Conservation (phyloP, 257 asterid species). For the Solanum ossicruentum region DNA sequence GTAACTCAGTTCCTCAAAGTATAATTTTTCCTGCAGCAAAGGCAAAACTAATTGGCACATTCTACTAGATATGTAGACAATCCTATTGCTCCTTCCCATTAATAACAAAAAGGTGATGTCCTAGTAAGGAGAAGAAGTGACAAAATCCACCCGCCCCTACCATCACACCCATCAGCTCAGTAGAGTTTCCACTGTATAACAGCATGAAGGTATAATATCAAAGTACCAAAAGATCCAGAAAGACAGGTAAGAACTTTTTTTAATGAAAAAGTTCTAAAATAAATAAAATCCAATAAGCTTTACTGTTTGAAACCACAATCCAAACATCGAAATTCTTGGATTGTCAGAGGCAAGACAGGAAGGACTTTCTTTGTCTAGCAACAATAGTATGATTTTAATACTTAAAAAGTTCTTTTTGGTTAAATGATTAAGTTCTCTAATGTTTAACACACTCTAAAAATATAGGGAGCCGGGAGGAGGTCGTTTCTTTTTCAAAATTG, state of each 20-base stretch:
- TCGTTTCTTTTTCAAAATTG: background rate
- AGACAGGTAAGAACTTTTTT: background rate
- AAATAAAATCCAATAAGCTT: background rate
- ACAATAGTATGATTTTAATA: background rate
- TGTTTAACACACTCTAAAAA: background rate
- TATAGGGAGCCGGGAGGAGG: background rate
- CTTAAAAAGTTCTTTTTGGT: background rate
- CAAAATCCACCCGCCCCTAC: background rate
- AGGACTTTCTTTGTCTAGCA: background rate
- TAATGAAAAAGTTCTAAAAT: background rate
- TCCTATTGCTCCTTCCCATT: background rate
- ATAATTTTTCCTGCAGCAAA: background rate
- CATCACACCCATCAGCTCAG: background rate
- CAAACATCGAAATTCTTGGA: background rate
- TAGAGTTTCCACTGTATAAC: background rate
- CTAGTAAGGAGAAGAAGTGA: background rate
- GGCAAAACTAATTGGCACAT: background rate
- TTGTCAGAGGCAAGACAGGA: background rate
- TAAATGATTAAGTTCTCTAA: background rate
- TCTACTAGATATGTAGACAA: background rate
- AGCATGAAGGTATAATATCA: background rate
- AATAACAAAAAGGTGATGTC: background rate
- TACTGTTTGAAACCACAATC: background rate
- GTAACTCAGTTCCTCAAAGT: background rate
- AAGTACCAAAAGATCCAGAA: background rate